phyloP scores from a whole-genome alignment of 2,329 filamentous ascomycete genomes.

The Aaosphaeria arxii region DNA sequence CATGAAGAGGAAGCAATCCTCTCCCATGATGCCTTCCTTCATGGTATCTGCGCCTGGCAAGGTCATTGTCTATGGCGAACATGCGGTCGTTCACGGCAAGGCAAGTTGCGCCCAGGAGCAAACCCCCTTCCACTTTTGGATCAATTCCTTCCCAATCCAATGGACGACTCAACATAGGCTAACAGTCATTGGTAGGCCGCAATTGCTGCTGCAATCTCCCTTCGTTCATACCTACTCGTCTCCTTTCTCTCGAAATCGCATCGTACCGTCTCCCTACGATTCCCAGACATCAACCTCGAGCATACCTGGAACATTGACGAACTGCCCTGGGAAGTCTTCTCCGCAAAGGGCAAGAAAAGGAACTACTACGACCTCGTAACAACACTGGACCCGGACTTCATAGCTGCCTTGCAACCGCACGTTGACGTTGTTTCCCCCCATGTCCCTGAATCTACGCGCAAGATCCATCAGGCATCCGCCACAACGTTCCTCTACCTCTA shows the following conservation, averaged over 20 bases:
- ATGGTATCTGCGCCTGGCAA: constrained; percentile 98
- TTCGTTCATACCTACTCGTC: constrained; percentile 94
- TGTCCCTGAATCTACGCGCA: constrained; percentile 68
- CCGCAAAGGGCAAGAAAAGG: constrained; percentile 81
- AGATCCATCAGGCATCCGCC: constrained; percentile 80
- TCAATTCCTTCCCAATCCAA: too few relatives aligned
- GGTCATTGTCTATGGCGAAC: constrained; percentile 96
- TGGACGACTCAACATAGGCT: constrained; percentile 5
- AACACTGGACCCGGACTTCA: constrained; percentile 75
- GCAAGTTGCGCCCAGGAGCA: constrained; percentile 43
- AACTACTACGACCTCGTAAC: constrained; percentile 85
- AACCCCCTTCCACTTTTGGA: background rate
- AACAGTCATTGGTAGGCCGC: constrained; percentile 60
- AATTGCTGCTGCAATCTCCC: constrained; percentile 90
- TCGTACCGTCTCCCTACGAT: constrained; percentile 81
- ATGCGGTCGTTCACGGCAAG: constrained; percentile 97
- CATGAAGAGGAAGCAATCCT: constrained; percentile 39
- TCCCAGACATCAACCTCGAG: constrained; percentile 83
- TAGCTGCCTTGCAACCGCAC: constrained; percentile 77
- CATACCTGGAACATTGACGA: constrained; percentile 95
- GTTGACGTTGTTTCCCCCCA: constrained; percentile 67
- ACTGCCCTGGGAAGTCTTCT: constrained; percentile 82
- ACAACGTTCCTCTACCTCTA: constrained; percentile 90
- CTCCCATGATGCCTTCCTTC: constrained; percentile 77
- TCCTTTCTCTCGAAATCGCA: constrained; percentile 91